Evolutionary conservation across 202 grass and related monocot genomes (phyloP).

Genomic region (Eragrostis tef): DNA sequence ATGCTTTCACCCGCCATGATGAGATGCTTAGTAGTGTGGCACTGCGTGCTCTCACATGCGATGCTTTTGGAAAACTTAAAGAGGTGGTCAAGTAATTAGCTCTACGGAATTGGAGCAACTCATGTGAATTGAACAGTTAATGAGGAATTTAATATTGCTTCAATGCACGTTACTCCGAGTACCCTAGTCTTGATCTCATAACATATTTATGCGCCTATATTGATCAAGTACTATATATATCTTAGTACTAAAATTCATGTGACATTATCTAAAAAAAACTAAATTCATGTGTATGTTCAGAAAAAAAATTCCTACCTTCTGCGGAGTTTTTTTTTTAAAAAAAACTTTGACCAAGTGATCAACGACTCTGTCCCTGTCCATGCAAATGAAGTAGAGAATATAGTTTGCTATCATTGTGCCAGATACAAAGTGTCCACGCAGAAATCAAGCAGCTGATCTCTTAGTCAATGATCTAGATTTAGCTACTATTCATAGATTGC

Average conservation of each 20-base stretch:
- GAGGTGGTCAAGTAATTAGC: neutral
- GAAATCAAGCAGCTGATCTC: neutral
- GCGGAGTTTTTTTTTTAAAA: conserved; percentile 18
- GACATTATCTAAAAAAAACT: no score
- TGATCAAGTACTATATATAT: neutral
- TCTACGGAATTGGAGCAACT: neutral
- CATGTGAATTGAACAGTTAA: conserved; percentile 1
- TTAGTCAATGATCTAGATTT: neutral
- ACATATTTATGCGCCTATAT: neutral
- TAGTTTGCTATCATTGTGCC: conserved; percentile 9
- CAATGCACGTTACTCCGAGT: conserved; percentile 35
- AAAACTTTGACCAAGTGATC: conserved; percentile 32
- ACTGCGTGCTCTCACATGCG: conserved; percentile 45
- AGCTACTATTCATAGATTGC: neutral
- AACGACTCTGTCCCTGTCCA: neutral
- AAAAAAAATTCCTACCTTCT: conserved; percentile 51
- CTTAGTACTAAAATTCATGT: no score
- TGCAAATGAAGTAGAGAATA: conserved; percentile 20
- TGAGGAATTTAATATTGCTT: neutral
- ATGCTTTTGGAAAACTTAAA: conserved; percentile 24
- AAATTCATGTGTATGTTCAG: neutral
- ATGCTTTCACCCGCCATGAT: conserved; percentile 59
- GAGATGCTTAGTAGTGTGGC: conserved; percentile 45
- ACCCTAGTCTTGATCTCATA: conserved; percentile 20
- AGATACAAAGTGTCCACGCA: conserved; percentile 23